Evolutionary conservation across 2,329 filamentous ascomycete genomes (phyloP), one percentile per base, ranked within the genome.

Genomic region (Periconia macrospinosa): DNA sequence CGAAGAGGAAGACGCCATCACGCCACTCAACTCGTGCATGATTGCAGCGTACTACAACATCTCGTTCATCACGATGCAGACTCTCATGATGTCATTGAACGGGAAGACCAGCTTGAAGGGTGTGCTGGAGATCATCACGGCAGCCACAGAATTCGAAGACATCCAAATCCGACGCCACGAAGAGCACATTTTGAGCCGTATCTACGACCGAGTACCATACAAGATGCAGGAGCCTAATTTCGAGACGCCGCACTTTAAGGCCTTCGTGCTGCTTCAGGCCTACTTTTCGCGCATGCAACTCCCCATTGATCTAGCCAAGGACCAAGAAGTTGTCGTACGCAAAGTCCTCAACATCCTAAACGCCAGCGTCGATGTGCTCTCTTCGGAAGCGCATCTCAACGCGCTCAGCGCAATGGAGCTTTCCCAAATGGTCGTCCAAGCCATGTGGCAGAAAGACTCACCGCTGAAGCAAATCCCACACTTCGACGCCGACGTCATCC

Each of bases 41-140:
- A 97, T 99, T 69, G 92, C 91, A 10, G 92, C 94, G 1, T 97
- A 99, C 81, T 99, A 99, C 83, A 97, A 97, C 76, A 96, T 99
- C 69, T 97, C 93, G 6, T 97, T 97, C 78, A 90, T 96, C 73
- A 99, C 94, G 2, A 99, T 99, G 92, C 93, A 99, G 77, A 99
- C 94, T 0, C 93, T 99, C 81, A 81, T 99, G 48, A 81, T 99
- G 52, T 99, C 94, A 14, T 83, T 99, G 45, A 92, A 86, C 51
- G 86, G 86, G 41, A 88, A 88, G 63, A 97, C 92, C 3, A 97
- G 96, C 79, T 85, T 99, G 60, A 99, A 99, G 82, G 92, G 92
- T 45, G 92, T 99, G 42, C 81, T 99, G 51, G 94, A 99, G 75
- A 97, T 99, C 65, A 87, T 97, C 56, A 97, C 94, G 1, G 96